A percentile compares a stretch with the other conserved stretches of the same genome.
These are phyloP conservation scores for Verticillium isaacii DNA, from an alignment of 2,329 filamentous ascomycete species.

Conservation along the genomic window DNA sequence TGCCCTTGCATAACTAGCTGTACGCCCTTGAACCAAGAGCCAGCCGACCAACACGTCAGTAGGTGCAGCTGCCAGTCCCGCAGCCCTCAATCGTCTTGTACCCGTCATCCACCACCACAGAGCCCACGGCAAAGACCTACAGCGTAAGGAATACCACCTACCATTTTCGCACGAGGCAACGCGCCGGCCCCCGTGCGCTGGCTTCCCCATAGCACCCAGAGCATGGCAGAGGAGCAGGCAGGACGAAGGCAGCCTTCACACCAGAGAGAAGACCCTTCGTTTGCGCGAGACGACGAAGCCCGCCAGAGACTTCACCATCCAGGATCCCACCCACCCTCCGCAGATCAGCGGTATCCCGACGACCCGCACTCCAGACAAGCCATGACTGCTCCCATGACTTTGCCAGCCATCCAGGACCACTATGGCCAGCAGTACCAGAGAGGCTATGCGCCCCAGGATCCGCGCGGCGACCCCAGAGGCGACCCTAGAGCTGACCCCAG, in stretches of 20 bases:
- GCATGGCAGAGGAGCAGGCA: slow-evolving; percentile 14
- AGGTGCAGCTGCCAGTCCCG: not conserved
- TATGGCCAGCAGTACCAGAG: slow-evolving; percentile 27
- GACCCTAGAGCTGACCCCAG: slow-evolving; percentile 7
- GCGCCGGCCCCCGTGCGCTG: not conserved
- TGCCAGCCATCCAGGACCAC: slow-evolving; percentile 46
- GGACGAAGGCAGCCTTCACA: slow-evolving; percentile 14
- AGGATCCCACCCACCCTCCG: slow-evolving; percentile 2
- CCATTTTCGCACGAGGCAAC: not conserved
- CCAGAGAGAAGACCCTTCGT: slow-evolving; percentile 11
- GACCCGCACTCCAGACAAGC: slow-evolving; percentile 32
- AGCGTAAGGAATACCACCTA: not conserved
- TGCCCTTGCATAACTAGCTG: not conserved
- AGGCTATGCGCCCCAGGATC: slow-evolving; percentile 34
- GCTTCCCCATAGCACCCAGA: slow-evolving; percentile 6
- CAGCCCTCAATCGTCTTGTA: not conserved
- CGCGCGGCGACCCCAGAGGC: slow-evolving; percentile 23
- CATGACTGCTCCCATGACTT: slow-evolving; percentile 40
- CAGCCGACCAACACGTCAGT: not conserved
- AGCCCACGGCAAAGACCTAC: not conserved
- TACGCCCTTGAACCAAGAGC: not conserved
- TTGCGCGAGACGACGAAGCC: slow-evolving; percentile 11
- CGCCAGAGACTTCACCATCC: slow-evolving; percentile 8
- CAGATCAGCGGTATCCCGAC: slow-evolving; percentile 22
- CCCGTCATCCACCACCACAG: not conserved